Percentiles rank a stretch among this genome's conserved stretches.
phyloP scores from a whole-genome alignment of 2,329 filamentous ascomycete genomes.

The Phialocephala sp. region DNA sequence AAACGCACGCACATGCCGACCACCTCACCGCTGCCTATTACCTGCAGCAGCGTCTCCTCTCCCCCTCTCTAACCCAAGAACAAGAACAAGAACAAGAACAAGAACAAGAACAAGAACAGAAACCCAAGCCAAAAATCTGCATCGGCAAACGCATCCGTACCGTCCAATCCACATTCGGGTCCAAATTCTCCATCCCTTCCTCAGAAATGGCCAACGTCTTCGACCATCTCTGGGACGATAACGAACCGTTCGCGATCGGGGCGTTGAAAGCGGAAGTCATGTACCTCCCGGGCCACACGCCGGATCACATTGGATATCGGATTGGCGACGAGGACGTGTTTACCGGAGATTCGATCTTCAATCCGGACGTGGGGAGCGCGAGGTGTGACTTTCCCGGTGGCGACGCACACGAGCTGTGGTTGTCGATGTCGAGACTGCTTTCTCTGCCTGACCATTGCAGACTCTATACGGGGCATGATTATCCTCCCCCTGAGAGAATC shows the following conservation, averaged over 20 bases:
- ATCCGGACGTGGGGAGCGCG: constrained; percentile 57
- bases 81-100: no score
- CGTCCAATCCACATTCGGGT: constrained; percentile 57
- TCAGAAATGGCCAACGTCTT: constrained; percentile 55
- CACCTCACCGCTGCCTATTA: constrained; percentile 65
- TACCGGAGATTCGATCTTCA: constrained; percentile 59
- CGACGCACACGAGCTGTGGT: constrained; percentile 50
- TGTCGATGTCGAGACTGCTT: constrained; percentile 52
- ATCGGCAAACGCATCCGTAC: constrained; percentile 59
- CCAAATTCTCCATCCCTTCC: constrained; percentile 52
- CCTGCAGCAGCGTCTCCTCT: constrained; percentile 53
- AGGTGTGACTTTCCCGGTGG: constrained; percentile 62
- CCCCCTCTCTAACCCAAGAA: no score
- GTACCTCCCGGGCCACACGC: constrained; percentile 65
- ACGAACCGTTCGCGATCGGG: constrained; percentile 59
- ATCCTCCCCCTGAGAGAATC: constrained; percentile 48
- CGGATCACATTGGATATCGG: constrained; percentile 64
- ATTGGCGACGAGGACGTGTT: constrained; percentile 55
- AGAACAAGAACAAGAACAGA: no score
- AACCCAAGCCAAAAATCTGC: constrained; percentile 53
- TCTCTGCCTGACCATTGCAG: constrained; percentile 50
- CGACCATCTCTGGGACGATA: constrained; percentile 56
- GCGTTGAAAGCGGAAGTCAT: constrained; percentile 51
- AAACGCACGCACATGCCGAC: constrained; percentile 67
- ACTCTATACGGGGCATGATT: constrained; percentile 62